A percentile compares a stretch with the other conserved stretches of the same genome.
phyloP scores from a whole-genome alignment of 176 grass and related monocot genomes.

The Oryza meyeriana region DNA sequence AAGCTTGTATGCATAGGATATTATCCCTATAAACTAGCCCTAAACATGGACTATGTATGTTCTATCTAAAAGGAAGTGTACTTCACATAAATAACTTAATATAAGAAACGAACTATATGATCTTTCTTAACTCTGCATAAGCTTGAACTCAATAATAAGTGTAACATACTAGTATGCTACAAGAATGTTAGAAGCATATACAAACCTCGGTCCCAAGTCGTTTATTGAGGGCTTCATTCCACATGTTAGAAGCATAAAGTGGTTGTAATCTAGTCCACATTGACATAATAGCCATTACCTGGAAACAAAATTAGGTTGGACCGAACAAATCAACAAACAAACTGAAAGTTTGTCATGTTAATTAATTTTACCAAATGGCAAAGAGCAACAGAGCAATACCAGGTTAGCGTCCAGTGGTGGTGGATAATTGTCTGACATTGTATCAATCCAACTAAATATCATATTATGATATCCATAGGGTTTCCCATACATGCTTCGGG shows the following conservation, averaged over 20 bases:
- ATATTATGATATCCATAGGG: slow-evolving; percentile 99
- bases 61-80: neutral
- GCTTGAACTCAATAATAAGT: neutral
- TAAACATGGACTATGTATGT: no score
- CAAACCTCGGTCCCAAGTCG: slow-evolving; percentile 88
- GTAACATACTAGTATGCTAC: neutral
- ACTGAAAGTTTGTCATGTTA: neutral
- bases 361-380: neutral
- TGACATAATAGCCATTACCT: slow-evolving; percentile 96
- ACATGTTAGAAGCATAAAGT: slow-evolving; percentile 93
- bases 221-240: slow-evolving; percentile 99
- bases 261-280: slow-evolving; percentile 99
- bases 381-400: slow-evolving; percentile 54
- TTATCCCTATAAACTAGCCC: no score
- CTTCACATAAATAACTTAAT: neutral
- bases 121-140: no score
- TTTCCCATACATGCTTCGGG: slow-evolving; percentile 81
- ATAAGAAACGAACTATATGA: neutral
- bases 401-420: slow-evolving; percentile 94
- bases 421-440: slow-evolving; percentile 77
- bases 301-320: slow-evolving; percentile 30
- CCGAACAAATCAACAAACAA: neutral
- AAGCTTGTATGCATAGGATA: no score
- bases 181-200: neutral
- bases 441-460: slow-evolving; percentile 99